Evolutionary conservation across 176 grass and related monocot species (phyloP).

Genomic region (Aegilops umbellulata): DNA sequence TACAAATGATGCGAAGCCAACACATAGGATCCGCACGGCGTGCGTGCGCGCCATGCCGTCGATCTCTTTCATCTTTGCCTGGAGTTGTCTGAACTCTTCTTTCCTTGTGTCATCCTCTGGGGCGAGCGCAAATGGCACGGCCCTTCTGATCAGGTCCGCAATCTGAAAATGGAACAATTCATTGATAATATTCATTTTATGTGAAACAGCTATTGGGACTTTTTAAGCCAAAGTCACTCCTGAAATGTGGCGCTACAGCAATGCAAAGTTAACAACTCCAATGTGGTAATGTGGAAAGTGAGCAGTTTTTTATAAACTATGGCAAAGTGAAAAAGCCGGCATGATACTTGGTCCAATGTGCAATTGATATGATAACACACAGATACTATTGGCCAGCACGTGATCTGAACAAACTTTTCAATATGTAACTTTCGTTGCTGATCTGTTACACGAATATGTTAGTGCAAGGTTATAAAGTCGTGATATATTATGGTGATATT

Average conservation of each 20-base stretch:
- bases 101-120: slow-evolving; percentile 35
- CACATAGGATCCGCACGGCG: slow-evolving; percentile 46
- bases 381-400: not conserved
- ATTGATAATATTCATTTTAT: not conserved
- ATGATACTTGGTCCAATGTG: not conserved
- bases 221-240: not conserved
- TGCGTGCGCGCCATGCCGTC: slow-evolving; percentile 51
- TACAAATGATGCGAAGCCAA: slow-evolving; percentile 42
- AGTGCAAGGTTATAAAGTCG: not conserved
- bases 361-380: not conserved
- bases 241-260: not conserved
- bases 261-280: not conserved
- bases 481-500: not conserved
- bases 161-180: slow-evolving; percentile 13
- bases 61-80: slow-evolving; percentile 58
- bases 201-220: not conserved
- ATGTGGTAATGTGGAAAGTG: too few relatives aligned
- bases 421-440: not conserved
- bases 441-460: not conserved
- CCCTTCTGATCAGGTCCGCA: slow-evolving; percentile 51
- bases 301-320: not conserved
- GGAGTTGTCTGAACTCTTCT: slow-evolving; percentile 45
- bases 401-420: not conserved
- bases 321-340: not conserved
- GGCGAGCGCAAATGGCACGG: slow-evolving; percentile 39